Conservation (phyloP, 1,284 basidiomycete genomes). For the Neonothopanus nambi region DNA sequence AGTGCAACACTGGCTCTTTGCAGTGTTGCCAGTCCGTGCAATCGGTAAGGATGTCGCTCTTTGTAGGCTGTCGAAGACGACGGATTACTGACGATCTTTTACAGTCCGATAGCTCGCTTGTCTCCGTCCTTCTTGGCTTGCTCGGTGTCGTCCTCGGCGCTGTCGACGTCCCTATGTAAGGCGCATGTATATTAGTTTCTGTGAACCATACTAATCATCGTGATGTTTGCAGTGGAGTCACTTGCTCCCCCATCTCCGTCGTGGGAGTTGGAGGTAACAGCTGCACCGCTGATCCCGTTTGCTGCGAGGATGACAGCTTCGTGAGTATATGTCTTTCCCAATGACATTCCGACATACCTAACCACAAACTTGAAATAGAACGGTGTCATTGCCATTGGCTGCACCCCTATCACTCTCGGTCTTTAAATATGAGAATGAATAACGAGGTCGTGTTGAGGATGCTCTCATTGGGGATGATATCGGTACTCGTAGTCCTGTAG, state of each 20-base stretch:
- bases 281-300: neutral
- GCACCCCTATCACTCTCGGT: neutral
- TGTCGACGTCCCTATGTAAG: neutral
- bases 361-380: neutral
- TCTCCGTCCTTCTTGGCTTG: neutral
- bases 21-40: neutral
- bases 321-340: neutral
- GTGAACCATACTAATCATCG: neutral
- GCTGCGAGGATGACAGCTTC: neutral
- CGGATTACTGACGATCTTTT: neutral
- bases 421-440: too few species aligned
- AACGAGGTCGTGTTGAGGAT: too few species aligned
- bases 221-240: neutral
- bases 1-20: neutral
- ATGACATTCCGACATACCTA: too few species aligned
- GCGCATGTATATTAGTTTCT: too few species aligned
- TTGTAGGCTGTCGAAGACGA: neutral
- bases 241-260: slow-evolving; percentile 3
- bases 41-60: neutral
- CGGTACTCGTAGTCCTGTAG: too few species aligned
- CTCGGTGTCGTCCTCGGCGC: neutral
- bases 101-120: neutral
- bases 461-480: too few species aligned
- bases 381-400: slow-evolving; percentile 2
- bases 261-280: neutral